Evolutionary conservation across 371 early-diverging fungal species (phyloP).

Genomic region (Rhizomucor miehei): DNA sequence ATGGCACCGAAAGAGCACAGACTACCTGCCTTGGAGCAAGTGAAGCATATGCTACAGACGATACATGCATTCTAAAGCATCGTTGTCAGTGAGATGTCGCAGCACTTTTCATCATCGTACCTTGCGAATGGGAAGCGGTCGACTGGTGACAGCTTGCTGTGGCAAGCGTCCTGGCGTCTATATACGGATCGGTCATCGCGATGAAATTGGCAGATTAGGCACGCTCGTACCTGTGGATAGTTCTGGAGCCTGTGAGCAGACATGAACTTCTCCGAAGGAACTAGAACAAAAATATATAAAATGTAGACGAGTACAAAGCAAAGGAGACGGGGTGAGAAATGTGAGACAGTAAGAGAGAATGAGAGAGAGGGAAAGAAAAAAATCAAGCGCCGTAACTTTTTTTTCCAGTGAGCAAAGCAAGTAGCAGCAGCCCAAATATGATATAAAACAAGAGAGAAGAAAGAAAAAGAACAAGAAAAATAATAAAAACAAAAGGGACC

Average conservation of each 20-base stretch:
- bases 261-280: too few relatives aligned
- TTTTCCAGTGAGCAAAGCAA: not conserved
- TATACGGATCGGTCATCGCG: conserved; percentile 2
- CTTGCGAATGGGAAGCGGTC: conserved; percentile 30
- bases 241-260: too few relatives aligned
- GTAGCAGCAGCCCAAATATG: not conserved
- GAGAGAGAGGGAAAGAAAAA: conserved; percentile 13
- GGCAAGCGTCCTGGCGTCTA: conserved; percentile 3
- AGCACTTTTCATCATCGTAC: conserved; percentile 9
- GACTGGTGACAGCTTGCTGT: conserved; percentile 8
- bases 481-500: conserved; percentile 5
- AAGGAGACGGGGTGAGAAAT: conserved; percentile 10
- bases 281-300: too few relatives aligned
- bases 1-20: not conserved
- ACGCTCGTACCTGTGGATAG: too few relatives aligned
- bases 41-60: conserved; percentile 50
- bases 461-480: conserved; percentile 5
- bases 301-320: too few relatives aligned
- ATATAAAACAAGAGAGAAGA: too few relatives aligned
- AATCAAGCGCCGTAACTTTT: conserved; percentile 1
- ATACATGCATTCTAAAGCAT: conserved; percentile 47
- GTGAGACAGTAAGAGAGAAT: conserved; percentile 6
- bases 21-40: conserved; percentile 39
- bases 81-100: conserved; percentile 1
- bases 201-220: conserved; percentile 2